Evolutionary conservation across 2,329 filamentous ascomycete species (phyloP), one percentile per base, ranked within the genome.

Genomic region (Aspergillus intermedius): DNA sequence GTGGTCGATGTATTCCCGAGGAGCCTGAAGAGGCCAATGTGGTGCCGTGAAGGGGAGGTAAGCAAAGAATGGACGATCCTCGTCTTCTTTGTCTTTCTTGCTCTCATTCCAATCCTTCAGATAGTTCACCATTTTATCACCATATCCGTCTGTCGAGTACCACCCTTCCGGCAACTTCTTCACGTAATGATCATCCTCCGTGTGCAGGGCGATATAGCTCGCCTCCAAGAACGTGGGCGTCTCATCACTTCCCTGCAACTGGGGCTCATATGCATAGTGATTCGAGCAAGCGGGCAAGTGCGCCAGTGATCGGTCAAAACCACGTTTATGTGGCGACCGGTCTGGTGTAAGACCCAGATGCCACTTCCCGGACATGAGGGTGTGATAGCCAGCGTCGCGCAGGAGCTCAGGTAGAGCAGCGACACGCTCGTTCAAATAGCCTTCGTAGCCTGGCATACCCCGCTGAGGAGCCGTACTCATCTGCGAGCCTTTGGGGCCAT

Each of bases 311-410:
- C 74, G 73, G 50, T 81, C 75, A 54, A 85, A 85, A 0, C 82
- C 81, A 8, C 81, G 72, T 10, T 71, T 73, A 42, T 75, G 71
- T 0, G 81, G 81, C 3, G 73, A 76, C 3, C 74, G 73, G 54
- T 83, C 79, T 0, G 77, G 76, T 0, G 74, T 81, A 10, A 84
- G 64, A 0, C 81, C 81, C 15, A 84, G 65, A 62, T 83, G 80
- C 80, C 81, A 84, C 59, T 84, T 84, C 0, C 81, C 81, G 4
- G 77, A 69, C 75, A 84, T 81, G 4, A 81, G 54, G 1, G 81
- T 84, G 44, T 76, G 71, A 59, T 84, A 84, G 12, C 80, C 81
- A 0, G 69, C 74, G 51, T 83, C 81, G 4, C 70, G 74, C 4
- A 84, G 69, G 2, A 84, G 58, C 60, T 84, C 80, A 2, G 80